A percentile compares a stretch with the other conserved stretches of the same genome.
Conservation (phyloP, 495 filamentous ascomycete genomes). For the Evernia prunastri region DNA sequence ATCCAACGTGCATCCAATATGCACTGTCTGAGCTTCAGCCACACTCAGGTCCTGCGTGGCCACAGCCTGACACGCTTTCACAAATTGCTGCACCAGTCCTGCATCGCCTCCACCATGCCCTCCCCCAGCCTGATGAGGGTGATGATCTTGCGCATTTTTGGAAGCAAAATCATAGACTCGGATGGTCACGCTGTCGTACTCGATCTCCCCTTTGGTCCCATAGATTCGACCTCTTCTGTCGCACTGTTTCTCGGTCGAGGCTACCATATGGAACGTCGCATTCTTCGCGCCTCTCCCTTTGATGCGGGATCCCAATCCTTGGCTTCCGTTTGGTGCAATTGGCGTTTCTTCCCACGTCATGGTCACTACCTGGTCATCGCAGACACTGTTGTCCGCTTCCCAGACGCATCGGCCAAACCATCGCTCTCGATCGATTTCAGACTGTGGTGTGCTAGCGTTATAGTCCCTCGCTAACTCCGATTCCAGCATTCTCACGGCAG, state of each 20-base stretch:
- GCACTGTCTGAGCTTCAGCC: conserved; percentile 62
- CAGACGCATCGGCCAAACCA: conserved; percentile 96
- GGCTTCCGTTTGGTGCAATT: conserved; percentile 11
- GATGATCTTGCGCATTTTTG: conserved; percentile 11
- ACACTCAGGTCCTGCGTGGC: conserved; percentile 62
- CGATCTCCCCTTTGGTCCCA: conserved; percentile 78
- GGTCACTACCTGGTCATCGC: conserved; percentile 84
- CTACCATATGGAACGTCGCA: conserved; percentile 89
- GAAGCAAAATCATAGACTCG: conserved; percentile 39
- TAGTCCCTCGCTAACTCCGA: conserved; percentile 61
- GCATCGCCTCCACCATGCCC: conserved; percentile 80
- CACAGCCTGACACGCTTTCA: conserved; percentile 73
- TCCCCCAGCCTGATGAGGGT: conserved; percentile 33
- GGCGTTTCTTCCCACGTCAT: conserved; percentile 74
- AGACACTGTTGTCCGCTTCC: conserved; percentile 84
- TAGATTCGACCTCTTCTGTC: conserved; percentile 75
- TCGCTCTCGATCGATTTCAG: conserved; percentile 51
- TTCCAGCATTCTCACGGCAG: conserved; percentile 34
- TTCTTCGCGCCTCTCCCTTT: conserved; percentile 63
- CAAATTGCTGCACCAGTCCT: conserved; percentile 72
- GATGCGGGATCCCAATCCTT: conserved; percentile 27
- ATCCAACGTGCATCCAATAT: conserved; percentile 74
- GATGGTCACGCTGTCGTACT: conserved; percentile 53
- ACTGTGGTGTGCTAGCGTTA: conserved; percentile 41
- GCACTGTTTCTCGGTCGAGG: conserved; percentile 80